Conservation (phyloP, 1,284 basidiomycete species). For the Sanghuangporus baumii region DNA sequence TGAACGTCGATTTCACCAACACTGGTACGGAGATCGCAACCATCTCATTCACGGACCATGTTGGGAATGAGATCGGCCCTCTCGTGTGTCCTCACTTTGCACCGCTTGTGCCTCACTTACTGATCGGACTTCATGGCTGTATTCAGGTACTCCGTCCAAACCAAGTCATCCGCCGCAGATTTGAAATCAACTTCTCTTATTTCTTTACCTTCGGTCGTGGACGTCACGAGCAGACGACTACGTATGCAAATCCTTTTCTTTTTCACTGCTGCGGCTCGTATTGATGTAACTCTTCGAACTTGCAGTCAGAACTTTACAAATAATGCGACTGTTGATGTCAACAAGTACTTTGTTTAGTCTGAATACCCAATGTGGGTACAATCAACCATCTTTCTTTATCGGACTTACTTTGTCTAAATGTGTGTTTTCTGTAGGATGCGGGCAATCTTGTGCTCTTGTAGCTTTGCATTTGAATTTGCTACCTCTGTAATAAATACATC, state of each 20-base stretch:
- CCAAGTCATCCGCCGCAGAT: background rate
- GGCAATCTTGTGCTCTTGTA: too few relatives aligned
- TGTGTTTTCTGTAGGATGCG: too few relatives aligned
- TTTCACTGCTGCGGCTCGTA: too few relatives aligned
- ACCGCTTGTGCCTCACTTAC: too few relatives aligned
- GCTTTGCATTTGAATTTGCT: too few relatives aligned
- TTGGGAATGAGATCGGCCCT: background rate
- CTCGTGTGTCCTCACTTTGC: background rate
- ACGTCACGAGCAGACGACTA: background rate
- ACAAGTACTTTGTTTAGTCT: conserved; percentile 5
- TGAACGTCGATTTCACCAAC: conserved; percentile 9
- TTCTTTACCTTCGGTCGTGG: background rate
- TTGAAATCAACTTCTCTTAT: background rate
- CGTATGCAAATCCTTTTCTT: background rate
- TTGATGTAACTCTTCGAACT: background rate
- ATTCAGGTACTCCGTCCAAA: background rate
- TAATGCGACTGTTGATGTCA: conserved; percentile 1
- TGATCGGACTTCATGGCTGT: too few relatives aligned
- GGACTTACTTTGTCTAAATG: too few relatives aligned
- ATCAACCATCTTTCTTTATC: too few relatives aligned
- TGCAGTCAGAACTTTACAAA: background rate
- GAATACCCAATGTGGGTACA: background rate
- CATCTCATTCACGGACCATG: background rate
- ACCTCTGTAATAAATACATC: too few relatives aligned
- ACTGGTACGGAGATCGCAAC: conserved; percentile 3